A percentile compares a stretch with the other conserved stretches of the same genome.
phyloP scores from a whole-genome alignment of 331 rosid genomes.

The Ulmus americana region DNA sequence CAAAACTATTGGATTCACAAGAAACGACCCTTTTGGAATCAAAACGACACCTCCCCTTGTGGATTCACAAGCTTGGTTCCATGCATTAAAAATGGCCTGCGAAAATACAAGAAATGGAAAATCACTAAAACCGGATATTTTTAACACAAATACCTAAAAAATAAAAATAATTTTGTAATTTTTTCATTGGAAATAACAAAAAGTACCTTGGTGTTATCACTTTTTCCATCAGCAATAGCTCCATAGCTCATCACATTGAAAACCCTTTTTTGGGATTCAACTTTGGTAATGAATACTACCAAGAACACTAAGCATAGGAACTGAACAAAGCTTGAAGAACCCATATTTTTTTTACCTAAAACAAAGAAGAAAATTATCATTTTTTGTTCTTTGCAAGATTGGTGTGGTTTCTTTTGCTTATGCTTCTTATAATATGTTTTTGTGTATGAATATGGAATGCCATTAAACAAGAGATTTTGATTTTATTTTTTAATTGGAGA shows the following conservation, averaged over 20 bases:
- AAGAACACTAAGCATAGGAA: slow-evolving; percentile 13
- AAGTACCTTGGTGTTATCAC: slow-evolving; percentile 24
- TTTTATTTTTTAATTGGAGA: not conserved
- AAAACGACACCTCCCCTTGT: slow-evolving; percentile 17
- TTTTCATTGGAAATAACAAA: not conserved
- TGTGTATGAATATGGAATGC: not conserved
- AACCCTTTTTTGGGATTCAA: not conserved
- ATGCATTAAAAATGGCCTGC: slow-evolving; percentile 26
- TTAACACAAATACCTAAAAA: not conserved
- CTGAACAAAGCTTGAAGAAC: not conserved
- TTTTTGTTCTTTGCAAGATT: too few species aligned
- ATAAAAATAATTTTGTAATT: not conserved
- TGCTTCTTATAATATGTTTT: slow-evolving; percentile 6
- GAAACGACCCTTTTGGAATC: slow-evolving; percentile 41
- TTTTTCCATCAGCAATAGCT: slow-evolving; percentile 24
- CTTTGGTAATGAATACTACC: slow-evolving; percentile 5
- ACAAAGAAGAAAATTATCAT: not conserved
- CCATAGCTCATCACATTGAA: slow-evolving; percentile 15
- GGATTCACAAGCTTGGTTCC: slow-evolving; percentile 28
- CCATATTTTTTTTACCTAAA: slow-evolving; percentile 5
- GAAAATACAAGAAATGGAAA: not conserved
- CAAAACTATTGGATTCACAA: slow-evolving; percentile 24
- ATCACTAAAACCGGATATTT: not conserved
- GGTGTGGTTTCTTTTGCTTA: not conserved
- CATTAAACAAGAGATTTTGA: not conserved